A percentile compares a stretch with the other conserved stretches of the same genome.
Conservation (phyloP, 2,329 filamentous ascomycete species). For the Dothistroma pini region DNA sequence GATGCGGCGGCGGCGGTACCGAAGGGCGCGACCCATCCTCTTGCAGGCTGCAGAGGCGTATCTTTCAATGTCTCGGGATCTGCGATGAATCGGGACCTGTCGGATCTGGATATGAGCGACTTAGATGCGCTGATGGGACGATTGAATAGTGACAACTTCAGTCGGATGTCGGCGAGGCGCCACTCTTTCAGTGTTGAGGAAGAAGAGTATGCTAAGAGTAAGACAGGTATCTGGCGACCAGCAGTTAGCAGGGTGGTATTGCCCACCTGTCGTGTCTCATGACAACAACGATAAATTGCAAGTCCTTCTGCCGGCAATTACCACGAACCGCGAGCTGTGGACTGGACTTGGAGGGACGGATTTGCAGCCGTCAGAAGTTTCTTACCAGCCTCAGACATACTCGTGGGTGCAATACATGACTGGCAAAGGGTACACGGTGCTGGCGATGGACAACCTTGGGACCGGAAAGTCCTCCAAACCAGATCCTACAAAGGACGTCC, state of each 20-base stretch:
- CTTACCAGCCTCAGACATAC: constrained; percentile 14
- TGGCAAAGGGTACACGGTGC: constrained; percentile 10
- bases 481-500: constrained; percentile 11
- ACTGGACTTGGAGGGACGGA: constrained; percentile 14
- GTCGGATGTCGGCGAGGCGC: neutral
- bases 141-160: neutral
- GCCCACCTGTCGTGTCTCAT: constrained; percentile 3
- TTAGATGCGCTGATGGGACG: neutral
- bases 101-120: neutral
- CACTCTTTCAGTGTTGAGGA: neutral
- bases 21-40: neutral
- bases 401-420: constrained; percentile 16
- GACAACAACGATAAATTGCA: constrained; percentile 10
- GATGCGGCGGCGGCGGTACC: neutral
- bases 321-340: constrained; percentile 14
- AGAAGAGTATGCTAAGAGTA: neutral
- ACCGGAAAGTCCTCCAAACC: constrained; percentile 14
- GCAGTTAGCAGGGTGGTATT: constrained; percentile 14
- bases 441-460: constrained; percentile 15
- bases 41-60: neutral
- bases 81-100: neutral
- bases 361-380: neutral
- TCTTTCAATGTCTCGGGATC: neutral
- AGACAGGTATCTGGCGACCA: constrained; percentile 9
- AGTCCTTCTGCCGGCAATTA: constrained; percentile 11